Evolutionary conservation across 148 eudicot genomes (phyloP).

Genomic region (Rhododendron ferrugineum): DNA sequence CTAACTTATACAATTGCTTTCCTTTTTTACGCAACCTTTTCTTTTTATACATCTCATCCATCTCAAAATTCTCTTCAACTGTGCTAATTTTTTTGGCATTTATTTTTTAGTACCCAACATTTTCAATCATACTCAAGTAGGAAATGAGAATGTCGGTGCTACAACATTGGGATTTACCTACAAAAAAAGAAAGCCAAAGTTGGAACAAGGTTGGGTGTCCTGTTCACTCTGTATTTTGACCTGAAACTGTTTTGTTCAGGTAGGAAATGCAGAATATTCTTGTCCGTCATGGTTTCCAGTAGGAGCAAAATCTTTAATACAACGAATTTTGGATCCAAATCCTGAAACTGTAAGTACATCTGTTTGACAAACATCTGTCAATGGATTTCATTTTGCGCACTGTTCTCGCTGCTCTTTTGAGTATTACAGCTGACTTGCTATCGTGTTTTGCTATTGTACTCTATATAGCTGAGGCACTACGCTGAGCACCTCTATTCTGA

Average conservation of each 20-base stretch:
- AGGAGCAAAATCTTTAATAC: slow-evolving; percentile 81
- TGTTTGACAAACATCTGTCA: neutral
- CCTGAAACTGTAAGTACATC: slow-evolving; percentile 66
- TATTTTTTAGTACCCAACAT: neutral
- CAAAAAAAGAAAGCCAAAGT: neutral
- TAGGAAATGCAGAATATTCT: slow-evolving; percentile 76
- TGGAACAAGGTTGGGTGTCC: neutral
- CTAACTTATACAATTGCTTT: neutral
- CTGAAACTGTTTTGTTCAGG: slow-evolving; percentile 36
- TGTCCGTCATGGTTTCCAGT: slow-evolving; percentile 92
- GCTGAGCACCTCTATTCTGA: neutral
- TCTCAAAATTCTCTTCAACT: neutral
- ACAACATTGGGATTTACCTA: neutral
- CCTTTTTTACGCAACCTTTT: neutral
- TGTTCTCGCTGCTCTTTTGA: neutral
- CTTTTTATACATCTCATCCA: neutral
- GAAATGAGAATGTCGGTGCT: neutral
- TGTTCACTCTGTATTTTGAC: neutral
- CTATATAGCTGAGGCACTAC: neutral
- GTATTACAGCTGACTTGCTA: neutral
- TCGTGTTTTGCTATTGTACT: neutral
- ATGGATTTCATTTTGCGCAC: neutral
- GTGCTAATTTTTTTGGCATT: neutral
- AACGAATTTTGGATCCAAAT: slow-evolving; percentile 79
- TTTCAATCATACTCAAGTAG: neutral